Base-by-base conservation (phyloP, 192 early-diverging fungal species). In the Lobosporangium transversale region DNA sequence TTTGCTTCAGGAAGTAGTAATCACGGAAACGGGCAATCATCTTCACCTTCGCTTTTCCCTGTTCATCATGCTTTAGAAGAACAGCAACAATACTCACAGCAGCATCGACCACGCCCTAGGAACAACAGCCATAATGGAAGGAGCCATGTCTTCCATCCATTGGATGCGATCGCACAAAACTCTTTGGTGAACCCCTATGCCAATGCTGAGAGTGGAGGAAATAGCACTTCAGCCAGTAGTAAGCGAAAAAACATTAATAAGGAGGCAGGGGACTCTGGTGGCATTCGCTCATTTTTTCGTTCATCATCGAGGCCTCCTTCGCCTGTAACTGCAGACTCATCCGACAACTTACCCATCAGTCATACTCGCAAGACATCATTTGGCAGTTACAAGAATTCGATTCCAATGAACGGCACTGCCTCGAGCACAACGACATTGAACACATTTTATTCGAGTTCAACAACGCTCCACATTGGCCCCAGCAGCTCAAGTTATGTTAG, bases 251-350 rank as follows among this genome's bases (percentile, higher is more conserved):
- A 62, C 32, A 62, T 40, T 17, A 31, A 33, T 45, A 76, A 57
- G 43, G 64, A 76, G 21, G 35, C 43, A 9, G 30, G 44, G 24
- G 64, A 76, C 29, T 76, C 65, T 5, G 36, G 56, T 30, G 48
- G 64, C 26, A 43, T 76, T 4, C 59, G 58, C 35, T 66, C 73
- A 29, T 76, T 76, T 31, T 76, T 76, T 31, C 73, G 73, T 45
- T 57, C 63, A 31, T 32, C 71, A 0, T 76, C 73, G 11, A 51
- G 73, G 24, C 73, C 73, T 26, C 64, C 73, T n/a, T 76, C 73
- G 2, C 73, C 66, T 8, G 51, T 55, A 18, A 54, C 48, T 35
- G 27, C 37, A 1, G 73, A 76, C 59, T 27, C 26, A 4, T 9
- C 26, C 26, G 71, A 75, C 26, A 24, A 62, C 17, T 37, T 23